Evolutionary conservation across 192 early-diverging fungal species (phyloP).

Genomic region (Rhizoclosmatium globosum): DNA sequence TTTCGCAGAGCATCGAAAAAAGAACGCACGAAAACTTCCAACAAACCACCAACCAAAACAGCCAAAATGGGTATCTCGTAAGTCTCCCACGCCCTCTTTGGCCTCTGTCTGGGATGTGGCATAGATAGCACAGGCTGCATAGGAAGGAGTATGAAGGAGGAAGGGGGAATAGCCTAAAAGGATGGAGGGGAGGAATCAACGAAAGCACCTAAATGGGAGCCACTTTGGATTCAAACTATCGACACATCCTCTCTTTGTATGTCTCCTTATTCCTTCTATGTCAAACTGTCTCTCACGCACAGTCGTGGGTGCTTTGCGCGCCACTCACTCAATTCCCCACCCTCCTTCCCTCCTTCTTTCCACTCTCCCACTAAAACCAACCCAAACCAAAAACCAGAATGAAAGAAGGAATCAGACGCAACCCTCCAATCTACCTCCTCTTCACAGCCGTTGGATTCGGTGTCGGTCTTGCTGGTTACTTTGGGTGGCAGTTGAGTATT

Average conservation of each 20-base stretch:
- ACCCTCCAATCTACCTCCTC: conserved; percentile 31
- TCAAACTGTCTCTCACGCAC: too few relatives aligned
- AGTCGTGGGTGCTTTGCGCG: too few relatives aligned
- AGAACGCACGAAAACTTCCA: background rate
- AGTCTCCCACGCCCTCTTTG: background rate
- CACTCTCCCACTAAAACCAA: background rate
- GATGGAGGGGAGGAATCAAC: too few relatives aligned
- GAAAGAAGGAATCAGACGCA: conserved; percentile 1
- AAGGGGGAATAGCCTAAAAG: too few relatives aligned
- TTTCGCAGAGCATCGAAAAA: background rate
- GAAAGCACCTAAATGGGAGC: too few relatives aligned
- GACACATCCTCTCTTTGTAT: too few relatives aligned
- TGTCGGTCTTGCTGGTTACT: conserved; percentile 4
- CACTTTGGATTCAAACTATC: too few relatives aligned
- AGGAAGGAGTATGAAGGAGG: too few relatives aligned
- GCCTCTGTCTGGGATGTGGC: too few relatives aligned
- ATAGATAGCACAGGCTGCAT: too few relatives aligned
- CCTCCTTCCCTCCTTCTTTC: background rate
- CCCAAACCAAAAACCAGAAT: conserved; percentile 3
- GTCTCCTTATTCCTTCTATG: too few relatives aligned
- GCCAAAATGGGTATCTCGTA: conserved; percentile 26
- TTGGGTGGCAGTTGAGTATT: conserved; percentile 3
- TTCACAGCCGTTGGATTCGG: conserved; percentile 17
- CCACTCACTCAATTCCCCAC: background rate
- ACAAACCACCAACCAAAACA: background rate